Evolutionary conservation across 2,329 filamentous ascomycete genomes (phyloP).

Genomic region (Trichoderma pleuroti): DNA sequence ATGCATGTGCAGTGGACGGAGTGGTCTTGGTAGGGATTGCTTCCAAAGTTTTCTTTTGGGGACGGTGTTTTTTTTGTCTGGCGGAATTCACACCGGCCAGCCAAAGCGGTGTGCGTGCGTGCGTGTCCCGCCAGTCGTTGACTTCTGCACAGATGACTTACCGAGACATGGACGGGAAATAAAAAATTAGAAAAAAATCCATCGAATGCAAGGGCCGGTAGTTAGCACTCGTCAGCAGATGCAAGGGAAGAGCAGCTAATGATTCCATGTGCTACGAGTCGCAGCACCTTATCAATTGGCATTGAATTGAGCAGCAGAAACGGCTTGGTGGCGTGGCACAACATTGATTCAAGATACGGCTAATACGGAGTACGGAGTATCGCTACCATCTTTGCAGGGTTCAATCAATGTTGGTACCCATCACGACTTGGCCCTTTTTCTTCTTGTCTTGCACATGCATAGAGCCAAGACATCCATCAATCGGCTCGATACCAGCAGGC

Average conservation of each 20-base stretch:
- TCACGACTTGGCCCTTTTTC: background rate
- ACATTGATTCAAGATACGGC: background rate
- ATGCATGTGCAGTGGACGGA: background rate
- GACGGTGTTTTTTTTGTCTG: background rate
- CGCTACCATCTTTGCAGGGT: too few relatives aligned
- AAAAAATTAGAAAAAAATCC: background rate
- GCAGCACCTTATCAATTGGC: background rate
- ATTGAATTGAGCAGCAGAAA: background rate
- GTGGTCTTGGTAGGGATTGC: too few relatives aligned
- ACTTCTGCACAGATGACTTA: background rate
- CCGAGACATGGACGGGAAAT: background rate
- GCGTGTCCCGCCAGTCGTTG: background rate
- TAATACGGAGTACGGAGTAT: too few relatives aligned
- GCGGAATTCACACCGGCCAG: background rate
- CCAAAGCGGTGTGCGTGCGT: background rate
- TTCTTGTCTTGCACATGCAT: too few relatives aligned
- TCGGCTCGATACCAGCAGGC: background rate
- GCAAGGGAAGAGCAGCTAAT: background rate
- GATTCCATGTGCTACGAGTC: background rate
- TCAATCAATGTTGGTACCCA: too few relatives aligned
- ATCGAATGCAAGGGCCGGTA: background rate
- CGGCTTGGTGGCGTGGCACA: background rate
- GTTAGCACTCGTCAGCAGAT: constrained; percentile 13
- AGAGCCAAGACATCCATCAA: background rate
- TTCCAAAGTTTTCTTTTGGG: background rate